Conservation (phyloP, 73 alveolate genomes). For the Paramecium octaurelia region DNA sequence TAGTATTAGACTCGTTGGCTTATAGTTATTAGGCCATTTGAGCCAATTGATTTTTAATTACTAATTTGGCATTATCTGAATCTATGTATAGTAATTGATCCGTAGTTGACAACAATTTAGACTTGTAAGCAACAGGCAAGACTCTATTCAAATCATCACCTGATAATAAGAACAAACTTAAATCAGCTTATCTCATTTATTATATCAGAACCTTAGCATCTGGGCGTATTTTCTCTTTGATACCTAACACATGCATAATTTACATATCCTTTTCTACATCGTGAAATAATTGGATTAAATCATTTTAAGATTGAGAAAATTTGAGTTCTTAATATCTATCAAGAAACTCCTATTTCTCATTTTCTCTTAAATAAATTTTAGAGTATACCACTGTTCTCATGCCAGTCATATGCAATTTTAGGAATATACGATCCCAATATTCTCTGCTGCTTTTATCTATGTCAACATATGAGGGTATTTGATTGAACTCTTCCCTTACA, state of each 20-base stretch:
- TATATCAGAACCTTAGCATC: background rate
- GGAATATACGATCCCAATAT: slow-evolving; percentile 18
- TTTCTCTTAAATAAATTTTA: slow-evolving; percentile 11
- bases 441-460: slow-evolving; percentile 17
- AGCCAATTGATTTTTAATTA: background rate
- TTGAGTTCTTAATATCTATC: background rate
- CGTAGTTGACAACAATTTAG: background rate
- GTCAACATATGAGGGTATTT: slow-evolving; percentile 26
- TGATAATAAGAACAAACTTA: slow-evolving; percentile 33
- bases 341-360: background rate
- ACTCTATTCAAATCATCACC: slow-evolving; percentile 51
- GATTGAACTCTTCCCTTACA: slow-evolving; percentile 39
- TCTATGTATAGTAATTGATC: background rate
- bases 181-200: slow-evolving; percentile 29
- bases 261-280: slow-evolving; percentile 9
- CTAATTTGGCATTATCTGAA: background rate
- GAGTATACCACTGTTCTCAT: slow-evolving; percentile 49
- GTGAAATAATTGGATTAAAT: background rate
- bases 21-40: background rate
- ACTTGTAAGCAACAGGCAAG: slow-evolving; percentile 48
- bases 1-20: background rate
- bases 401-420: slow-evolving; percentile 6
- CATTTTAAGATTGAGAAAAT: background rate
- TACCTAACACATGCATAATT: slow-evolving; percentile 28
- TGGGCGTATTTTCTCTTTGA: slow-evolving; percentile 29